Percentiles rank a stretch among this genome's conserved stretches.
Evolutionary conservation across 805 yeast species (phyloP).

Genomic region (Candida maris): DNA sequence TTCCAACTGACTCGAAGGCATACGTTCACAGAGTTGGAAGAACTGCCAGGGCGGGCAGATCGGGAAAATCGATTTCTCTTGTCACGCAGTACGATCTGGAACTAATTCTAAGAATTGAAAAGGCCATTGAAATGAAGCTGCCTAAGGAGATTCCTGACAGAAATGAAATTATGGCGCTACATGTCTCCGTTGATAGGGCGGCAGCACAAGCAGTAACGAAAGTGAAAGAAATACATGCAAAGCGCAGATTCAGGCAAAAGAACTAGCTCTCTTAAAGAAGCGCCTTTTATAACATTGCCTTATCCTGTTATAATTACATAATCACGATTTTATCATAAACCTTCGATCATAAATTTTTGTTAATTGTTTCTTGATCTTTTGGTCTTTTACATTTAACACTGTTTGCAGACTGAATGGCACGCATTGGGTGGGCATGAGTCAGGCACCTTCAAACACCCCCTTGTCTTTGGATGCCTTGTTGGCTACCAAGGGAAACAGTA

Average conservation of each 20-base stretch:
- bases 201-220: constrained; percentile 82
- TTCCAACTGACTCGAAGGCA: constrained; percentile 95
- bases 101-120: constrained; percentile 81
- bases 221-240: constrained; percentile 60
- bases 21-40: constrained; percentile 97
- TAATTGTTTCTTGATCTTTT: too few species aligned
- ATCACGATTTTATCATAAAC: too few species aligned
- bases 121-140: constrained; percentile 75
- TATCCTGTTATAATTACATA: too few species aligned
- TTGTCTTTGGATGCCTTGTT: constrained; percentile 37
- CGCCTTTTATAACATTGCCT: too few species aligned
- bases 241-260: constrained; percentile 18
- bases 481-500: constrained; percentile 16
- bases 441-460: too few species aligned
- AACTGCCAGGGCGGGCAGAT: constrained; percentile 92
- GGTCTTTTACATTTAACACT: too few species aligned
- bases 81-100: constrained; percentile 96
- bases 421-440: too few species aligned
- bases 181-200: constrained; percentile 88
- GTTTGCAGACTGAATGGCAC: too few species aligned
- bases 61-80: constrained; percentile 81
- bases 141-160: constrained; percentile 80
- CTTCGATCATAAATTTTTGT: too few species aligned
- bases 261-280: too few species aligned
- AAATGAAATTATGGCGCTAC: constrained; percentile 70